phyloP scores from a whole-genome alignment of 192 early-diverging fungal species.

The Coemansia sp. region DNA sequence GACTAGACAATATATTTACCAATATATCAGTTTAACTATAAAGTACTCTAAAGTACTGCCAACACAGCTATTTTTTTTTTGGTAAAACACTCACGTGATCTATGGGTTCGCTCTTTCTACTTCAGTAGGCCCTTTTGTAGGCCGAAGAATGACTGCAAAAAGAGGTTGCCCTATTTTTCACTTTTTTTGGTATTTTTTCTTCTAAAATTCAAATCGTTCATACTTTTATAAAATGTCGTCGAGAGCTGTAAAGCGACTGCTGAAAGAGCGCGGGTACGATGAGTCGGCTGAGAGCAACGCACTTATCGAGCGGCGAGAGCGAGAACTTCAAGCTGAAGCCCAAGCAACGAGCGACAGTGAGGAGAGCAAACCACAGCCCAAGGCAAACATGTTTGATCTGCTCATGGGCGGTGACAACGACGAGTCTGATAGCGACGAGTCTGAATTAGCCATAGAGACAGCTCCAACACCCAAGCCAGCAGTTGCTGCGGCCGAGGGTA shows the following conservation, averaged over 20 bases:
- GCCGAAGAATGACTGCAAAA: no score
- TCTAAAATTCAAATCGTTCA: neutral
- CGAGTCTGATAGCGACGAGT: neutral
- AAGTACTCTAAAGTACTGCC: no score
- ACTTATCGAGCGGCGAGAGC: slow-evolving; percentile 22
- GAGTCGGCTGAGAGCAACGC: slow-evolving; percentile 38
- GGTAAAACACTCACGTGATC: neutral
- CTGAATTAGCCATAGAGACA: neutral
- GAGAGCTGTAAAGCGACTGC: slow-evolving; percentile 36
- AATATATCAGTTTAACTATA: neutral
- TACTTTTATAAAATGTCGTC: slow-evolving; percentile 43
- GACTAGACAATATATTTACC: neutral
- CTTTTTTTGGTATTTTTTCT: neutral
- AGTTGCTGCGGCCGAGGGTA: slow-evolving; percentile 4
- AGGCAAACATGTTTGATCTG: slow-evolving; percentile 45
- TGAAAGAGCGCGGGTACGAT: slow-evolving; percentile 50
- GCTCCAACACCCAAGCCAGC: neutral
- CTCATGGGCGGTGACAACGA: slow-evolving; percentile 34
- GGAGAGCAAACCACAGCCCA: neutral
- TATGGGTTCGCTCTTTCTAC: neutral
- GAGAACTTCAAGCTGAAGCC: slow-evolving; percentile 1
- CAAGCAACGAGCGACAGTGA: neutral
- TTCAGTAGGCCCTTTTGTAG: neutral
- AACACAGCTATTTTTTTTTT: no score
- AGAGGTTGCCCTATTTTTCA: neutral